These are phyloP conservation scores for Pistacia vera DNA, from an alignment of 345 rosid species.

Conservation along the genomic window DNA sequence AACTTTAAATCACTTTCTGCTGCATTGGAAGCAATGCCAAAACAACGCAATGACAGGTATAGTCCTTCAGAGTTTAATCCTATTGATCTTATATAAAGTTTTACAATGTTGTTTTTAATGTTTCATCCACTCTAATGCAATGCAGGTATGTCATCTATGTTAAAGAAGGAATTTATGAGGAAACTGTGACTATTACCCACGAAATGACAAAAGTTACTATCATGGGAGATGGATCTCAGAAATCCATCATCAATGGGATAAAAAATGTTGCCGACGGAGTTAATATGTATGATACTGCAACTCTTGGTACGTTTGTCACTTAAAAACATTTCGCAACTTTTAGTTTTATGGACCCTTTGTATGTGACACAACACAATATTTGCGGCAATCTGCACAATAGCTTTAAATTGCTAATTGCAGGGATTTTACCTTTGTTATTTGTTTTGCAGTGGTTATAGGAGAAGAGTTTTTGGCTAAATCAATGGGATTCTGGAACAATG, in stretches of 20 bases:
- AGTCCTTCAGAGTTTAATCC: neutral
- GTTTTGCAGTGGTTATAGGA: conserved; percentile 60
- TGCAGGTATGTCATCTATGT: conserved; percentile 72
- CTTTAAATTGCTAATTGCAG: neutral
- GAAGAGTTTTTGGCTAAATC: conserved; percentile 68
- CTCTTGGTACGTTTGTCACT: conserved; percentile 49
- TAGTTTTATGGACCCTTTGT: neutral
- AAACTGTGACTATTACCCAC: conserved; percentile 52
- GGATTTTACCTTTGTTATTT: neutral
- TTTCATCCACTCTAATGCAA: conserved; percentile 2
- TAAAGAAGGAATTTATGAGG: conserved; percentile 69
- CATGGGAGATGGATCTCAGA: conserved; percentile 87
- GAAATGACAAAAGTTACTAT: conserved; percentile 60
- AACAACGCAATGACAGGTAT: conserved; percentile 58
- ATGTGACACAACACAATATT: neutral
- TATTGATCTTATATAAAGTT: neutral
- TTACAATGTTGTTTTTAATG: neutral
- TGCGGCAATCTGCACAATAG: neutral
- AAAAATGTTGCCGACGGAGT: conserved; percentile 60
- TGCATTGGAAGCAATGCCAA: conserved; percentile 69
- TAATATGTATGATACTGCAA: conserved; percentile 60
- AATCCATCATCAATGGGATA: conserved; percentile 65
- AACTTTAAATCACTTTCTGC: conserved; percentile 60
- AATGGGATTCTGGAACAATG: conserved; percentile 88
- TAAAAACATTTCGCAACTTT: neutral